A percentile compares a stretch with the other conserved stretches of the same genome.
Conservation (phyloP, 768 basidiomycete species). For the Agaricus subrufescens region DNA sequence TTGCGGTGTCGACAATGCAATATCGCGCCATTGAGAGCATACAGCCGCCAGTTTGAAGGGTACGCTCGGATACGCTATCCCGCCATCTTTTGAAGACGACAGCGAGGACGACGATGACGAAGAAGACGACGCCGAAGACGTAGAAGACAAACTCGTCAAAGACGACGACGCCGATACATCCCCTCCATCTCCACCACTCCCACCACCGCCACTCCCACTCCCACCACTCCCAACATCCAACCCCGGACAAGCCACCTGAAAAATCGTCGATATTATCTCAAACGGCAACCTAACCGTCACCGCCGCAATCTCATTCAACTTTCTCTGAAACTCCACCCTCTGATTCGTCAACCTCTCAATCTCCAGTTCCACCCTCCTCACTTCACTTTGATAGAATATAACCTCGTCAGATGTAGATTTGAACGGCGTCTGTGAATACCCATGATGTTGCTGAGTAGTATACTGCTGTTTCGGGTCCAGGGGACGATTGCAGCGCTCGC, state of each 20-base stretch:
- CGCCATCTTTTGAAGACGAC: background rate
- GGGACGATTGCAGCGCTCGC: background rate
- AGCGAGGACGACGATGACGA: background rate
- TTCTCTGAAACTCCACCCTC: background rate
- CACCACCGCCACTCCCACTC: background rate
- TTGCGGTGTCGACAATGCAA: constrained; percentile 4
- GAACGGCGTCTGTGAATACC: background rate
- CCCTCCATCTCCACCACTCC: background rate
- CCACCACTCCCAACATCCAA: background rate
- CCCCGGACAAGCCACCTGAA: constrained; percentile 3
- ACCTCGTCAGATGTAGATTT: constrained; percentile 5
- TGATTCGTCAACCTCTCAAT: background rate
- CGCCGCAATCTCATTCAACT: constrained; percentile 3
- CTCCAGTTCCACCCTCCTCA: constrained; percentile 2
- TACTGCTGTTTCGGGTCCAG: background rate
- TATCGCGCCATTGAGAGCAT: constrained; percentile 8
- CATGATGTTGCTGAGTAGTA: background rate
- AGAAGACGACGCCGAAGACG: too few relatives aligned
- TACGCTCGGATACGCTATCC: background rate
- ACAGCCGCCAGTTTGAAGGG: constrained; percentile 10
- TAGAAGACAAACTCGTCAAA: too few relatives aligned
- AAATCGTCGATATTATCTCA: constrained; percentile 7
- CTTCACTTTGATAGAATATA: background rate
- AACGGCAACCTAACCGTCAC: background rate
- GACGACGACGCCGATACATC: background rate